Percentiles rank a stretch among this genome's conserved stretches.
Evolutionary conservation across 805 yeast genomes (phyloP).

Genomic region (Ogataea philodendri): DNA sequence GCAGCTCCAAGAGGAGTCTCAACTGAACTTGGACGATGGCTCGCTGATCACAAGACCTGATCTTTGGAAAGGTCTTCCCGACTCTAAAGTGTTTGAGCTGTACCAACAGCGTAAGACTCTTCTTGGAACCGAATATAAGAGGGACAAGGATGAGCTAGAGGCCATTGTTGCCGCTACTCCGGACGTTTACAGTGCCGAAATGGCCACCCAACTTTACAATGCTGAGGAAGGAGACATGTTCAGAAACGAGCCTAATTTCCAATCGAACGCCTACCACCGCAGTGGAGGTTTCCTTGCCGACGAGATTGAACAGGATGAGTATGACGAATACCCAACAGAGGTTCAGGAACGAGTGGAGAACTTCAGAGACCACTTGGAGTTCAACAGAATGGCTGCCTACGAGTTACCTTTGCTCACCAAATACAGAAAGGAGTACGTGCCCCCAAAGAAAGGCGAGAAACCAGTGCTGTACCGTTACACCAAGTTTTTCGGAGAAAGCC

Average conservation of each 20-base stretch:
- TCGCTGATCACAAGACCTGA: slow-evolving; percentile 58
- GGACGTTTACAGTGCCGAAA: slow-evolving; percentile 28
- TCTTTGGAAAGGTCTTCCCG: slow-evolving; percentile 67
- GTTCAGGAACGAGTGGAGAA: slow-evolving; percentile 73
- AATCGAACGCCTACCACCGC: slow-evolving; percentile 40
- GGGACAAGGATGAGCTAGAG: slow-evolving; percentile 50
- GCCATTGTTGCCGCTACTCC: slow-evolving; percentile 50
- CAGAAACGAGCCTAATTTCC: slow-evolving; percentile 40
- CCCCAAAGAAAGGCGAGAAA: slow-evolving; percentile 40
- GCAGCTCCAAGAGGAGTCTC: slow-evolving; percentile 15
- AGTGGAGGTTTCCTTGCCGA: slow-evolving; percentile 33
- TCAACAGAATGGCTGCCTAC: slow-evolving; percentile 82
- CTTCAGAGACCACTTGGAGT: slow-evolving; percentile 72
- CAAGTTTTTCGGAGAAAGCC: slow-evolving; percentile 68
- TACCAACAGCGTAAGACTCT: slow-evolving; percentile 54
- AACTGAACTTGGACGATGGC: slow-evolving; percentile 20
- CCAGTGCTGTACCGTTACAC: slow-evolving; percentile 72
- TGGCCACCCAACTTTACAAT: slow-evolving; percentile 33
- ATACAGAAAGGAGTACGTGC: slow-evolving; percentile 66
- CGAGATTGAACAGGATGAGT: slow-evolving; percentile 42
- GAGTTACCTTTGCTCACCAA: slow-evolving; percentile 85
- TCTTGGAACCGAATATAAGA: slow-evolving; percentile 51
- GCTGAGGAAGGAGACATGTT: slow-evolving; percentile 44
- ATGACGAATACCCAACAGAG: slow-evolving; percentile 62
- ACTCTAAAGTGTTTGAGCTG: slow-evolving; percentile 58